Percentiles rank a stretch among this genome's conserved stretches.
Conservation (phyloP, 2,329 filamentous ascomycete species). For the Aspergillus sp. region DNA sequence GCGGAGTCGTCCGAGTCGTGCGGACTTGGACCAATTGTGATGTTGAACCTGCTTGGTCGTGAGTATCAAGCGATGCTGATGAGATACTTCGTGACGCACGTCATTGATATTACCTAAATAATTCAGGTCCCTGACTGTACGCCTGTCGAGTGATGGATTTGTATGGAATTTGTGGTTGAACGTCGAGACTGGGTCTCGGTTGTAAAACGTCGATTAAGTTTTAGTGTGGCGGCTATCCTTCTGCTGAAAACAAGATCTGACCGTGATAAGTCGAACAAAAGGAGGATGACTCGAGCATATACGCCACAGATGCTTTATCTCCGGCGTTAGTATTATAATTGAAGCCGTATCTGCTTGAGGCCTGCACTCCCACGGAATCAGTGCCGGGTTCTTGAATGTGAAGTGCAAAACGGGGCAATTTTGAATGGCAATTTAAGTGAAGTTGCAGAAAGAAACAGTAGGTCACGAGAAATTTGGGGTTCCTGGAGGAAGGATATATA, state of each 20-base stretch:
- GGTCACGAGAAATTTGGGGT: neutral
- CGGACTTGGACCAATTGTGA: slow-evolving; percentile 42
- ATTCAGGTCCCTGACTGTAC: neutral
- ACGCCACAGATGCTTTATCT: neutral
- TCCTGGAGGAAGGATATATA: neutral
- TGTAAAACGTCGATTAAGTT: neutral
- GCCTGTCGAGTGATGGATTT: neutral
- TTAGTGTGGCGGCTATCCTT: neutral
- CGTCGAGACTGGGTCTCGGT: neutral
- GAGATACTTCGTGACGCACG: slow-evolving; percentile 17
- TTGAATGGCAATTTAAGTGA: neutral
- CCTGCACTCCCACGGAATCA: neutral
- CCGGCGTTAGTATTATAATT: neutral
- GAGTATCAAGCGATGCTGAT: slow-evolving; percentile 5
- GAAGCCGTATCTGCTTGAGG: neutral
- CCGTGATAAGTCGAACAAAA: neutral
- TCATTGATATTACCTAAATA: slow-evolving; percentile 17
- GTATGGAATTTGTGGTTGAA: neutral
- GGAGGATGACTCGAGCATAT: no score
- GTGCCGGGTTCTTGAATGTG: neutral
- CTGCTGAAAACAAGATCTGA: neutral
- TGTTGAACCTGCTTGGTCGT: slow-evolving; percentile 39
- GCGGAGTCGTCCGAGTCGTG: slow-evolving; percentile 42
- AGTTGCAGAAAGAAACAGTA: neutral
- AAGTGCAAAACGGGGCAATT: neutral